Evolutionary conservation across 2,329 filamentous ascomycete genomes (phyloP), one percentile per base, ranked within the genome.

Genomic region (Cladosporium sp.): DNA sequence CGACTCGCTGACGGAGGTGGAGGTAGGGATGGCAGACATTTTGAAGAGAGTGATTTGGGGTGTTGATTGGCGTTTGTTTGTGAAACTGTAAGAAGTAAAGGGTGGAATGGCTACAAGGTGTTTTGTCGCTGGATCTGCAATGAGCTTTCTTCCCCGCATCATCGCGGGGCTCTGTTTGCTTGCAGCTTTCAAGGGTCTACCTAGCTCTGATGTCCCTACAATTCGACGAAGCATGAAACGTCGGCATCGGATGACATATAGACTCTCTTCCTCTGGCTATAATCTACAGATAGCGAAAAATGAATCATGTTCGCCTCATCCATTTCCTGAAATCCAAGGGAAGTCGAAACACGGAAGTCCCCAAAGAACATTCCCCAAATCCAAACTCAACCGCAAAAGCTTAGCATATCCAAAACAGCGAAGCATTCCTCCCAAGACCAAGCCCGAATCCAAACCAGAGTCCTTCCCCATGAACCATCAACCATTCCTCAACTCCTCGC

Each of bases 1-100:
- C 52, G 79, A 82, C 73, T 86, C 83, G 61, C 76, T 73, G 63
- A 86, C 81, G 22, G 80, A 83, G 62, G 82, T 85, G 55, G 81
- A 81, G 40, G 83, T 86, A 56, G 83, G 83, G 66, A 86, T 85
- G 31, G 58, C 38, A 49, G 45, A 49, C 31, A 46, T 53, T 14
- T 38, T 38, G 28, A 53, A 34, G 14, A 16, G 10, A 2, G 14
- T 22, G 16, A 4, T 11, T 43, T 9, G 43, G 22, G 11, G n/a
- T 45, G 28, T 46, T 8, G 2, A 31, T 43, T 40, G 35, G n/a
- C 8, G 35, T 14, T 35, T 33, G 22, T 34, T 38, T 9, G 40
- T 28, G n/a, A n/a, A 13, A 9, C 13, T 42, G 40, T 50, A 31
- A n/a, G 28, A 14, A 41, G 35, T 35, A 35, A 9, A 10, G 16